Conservation (phyloP, 352 stramenopile species). For the Halophytophthora polymorphica region DNA sequence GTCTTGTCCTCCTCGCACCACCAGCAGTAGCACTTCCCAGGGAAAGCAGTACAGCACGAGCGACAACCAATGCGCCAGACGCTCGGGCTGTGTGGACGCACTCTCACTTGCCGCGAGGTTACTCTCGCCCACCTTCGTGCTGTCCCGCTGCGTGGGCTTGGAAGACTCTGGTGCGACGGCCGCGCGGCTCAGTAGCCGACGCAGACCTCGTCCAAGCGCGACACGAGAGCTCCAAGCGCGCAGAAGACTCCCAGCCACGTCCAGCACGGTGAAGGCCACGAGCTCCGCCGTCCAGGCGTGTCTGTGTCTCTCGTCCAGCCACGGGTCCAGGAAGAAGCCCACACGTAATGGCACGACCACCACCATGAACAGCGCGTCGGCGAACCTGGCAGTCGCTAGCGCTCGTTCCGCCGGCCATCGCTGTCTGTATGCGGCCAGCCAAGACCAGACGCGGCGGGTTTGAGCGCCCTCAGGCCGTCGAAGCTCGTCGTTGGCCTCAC, state of each 20-base stretch:
- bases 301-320: constrained; percentile 3
- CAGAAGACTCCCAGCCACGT: constrained; percentile 26
- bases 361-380: constrained; percentile 38
- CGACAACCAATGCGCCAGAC: constrained; percentile 11
- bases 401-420: constrained; percentile 14
- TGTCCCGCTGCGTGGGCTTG: background rate
- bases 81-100: constrained; percentile 5
- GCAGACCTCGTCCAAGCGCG: constrained; percentile 11
- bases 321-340: constrained; percentile 46
- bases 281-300: constrained; percentile 25
- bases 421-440: constrained; percentile 11
- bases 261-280: constrained; percentile 23
- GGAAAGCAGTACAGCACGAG: constrained; percentile 32
- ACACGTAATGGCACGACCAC: constrained; percentile 34
- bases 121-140: constrained; percentile 2
- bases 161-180: constrained; percentile 13
- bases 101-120: constrained; percentile 9
- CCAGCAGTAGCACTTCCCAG: constrained; percentile 32
- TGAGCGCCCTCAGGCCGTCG: constrained; percentile 11
- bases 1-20: constrained; percentile 14
- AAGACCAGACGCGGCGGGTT: constrained; percentile 8
- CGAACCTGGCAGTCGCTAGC: constrained; percentile 24
- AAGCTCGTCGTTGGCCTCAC: no score
- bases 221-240: constrained; percentile 22
- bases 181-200: constrained; percentile 6